Base-by-base conservation (phyloP, 192 early-diverging fungal genomes). In the Thamnidium elegans region DNA sequence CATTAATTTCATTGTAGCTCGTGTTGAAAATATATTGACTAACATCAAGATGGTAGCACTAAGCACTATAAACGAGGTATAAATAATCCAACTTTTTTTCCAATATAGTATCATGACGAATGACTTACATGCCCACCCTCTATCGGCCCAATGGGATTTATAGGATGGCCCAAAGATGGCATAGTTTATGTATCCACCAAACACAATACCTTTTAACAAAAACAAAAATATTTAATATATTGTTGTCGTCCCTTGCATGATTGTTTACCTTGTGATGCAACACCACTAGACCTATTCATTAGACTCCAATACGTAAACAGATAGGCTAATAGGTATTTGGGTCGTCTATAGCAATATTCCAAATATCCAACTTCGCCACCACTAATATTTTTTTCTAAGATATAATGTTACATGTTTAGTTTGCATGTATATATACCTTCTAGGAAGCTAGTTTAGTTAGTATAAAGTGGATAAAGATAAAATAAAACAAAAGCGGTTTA, bases 61-160 rank as follows among this genome's bases (percentile, higher is more conserved):
- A 30, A 72, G 50, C 3, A 58, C 71, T 72, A 48, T 4, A 7
- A 63, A 0, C 9, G 55, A 14, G 19, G 1, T 6, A 30, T 19
- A 14, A 15, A 14, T 4, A 30, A 50, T 26, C 3, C 2, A 1
- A 9, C n/a, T n/a, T n/a, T n/a, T n/a, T n/a, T n/a, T n/a, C n/a
- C n/a, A n/a, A n/a, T n/a, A n/a, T n/a, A n/a, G n/a, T n/a, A n/a
- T n/a, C n/a, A 15, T 43, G 20, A n/a, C n/a, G n/a, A n/a, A n/a
- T n/a, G 26, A 54, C 71, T 72, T 67, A 67, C 71, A 31, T 45
- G 60, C 71, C 59, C 59, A 72, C 14, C 66, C 61, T 21, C 71
- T 60, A 8, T 62, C 71, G 43, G 45, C 51, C 67, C 67, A 59
- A 63, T 26, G 4, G 3, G 68, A 43, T 34, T 69, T 48, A 45